Conservation (phyloP, 1,284 basidiomycete genomes). For the Mrakiaceae sp. region DNA sequence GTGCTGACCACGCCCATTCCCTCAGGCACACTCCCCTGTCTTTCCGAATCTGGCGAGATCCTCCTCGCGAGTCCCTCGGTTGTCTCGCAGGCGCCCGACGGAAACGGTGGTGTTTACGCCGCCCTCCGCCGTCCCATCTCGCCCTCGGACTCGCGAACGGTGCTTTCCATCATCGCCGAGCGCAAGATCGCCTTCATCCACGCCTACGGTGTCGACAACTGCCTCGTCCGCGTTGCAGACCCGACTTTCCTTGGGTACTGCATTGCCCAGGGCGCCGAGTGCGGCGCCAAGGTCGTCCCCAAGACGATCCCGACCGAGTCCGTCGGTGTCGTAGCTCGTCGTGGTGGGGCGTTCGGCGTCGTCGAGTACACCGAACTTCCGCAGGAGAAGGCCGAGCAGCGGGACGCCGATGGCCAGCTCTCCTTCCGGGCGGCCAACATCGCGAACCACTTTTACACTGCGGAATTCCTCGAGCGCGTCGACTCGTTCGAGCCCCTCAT, state of each 20-base stretch:
- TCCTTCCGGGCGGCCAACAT: conserved; percentile 93
- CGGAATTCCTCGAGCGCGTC: conserved; percentile 66
- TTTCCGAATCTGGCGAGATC: conserved; percentile 89
- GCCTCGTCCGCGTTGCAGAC: conserved; percentile 93
- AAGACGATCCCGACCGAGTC: conserved; percentile 78
- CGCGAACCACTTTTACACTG: conserved; percentile 97
- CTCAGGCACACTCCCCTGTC: conserved; percentile 84
- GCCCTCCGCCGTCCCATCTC: conserved; percentile 72
- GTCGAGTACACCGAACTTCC: conserved; percentile 98
- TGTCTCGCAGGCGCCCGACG: conserved; percentile 89
- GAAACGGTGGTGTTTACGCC: conserved; percentile 94
- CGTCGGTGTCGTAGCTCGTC: conserved; percentile 85
- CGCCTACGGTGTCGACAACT: conserved; percentile 97
- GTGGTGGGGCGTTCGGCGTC: conserved; percentile 72
- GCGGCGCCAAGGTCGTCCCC: conserved; percentile 92
- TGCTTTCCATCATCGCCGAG: conserved; percentile 67
- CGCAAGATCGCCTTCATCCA: conserved; percentile 84
- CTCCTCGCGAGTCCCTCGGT: conserved; percentile 66
- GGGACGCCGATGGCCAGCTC: conserved; percentile 63
- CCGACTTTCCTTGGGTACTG: conserved; percentile 93
- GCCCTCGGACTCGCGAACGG: conserved; percentile 48
- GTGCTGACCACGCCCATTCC: conserved; percentile 12
- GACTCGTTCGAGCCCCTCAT: conserved; percentile 77
- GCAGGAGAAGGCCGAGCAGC: conserved; percentile 66
- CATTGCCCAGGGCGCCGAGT: conserved; percentile 71